Evolutionary conservation across 108 stramenopile genomes (phyloP).

Genomic region (Stephanodiscus triporus): DNA sequence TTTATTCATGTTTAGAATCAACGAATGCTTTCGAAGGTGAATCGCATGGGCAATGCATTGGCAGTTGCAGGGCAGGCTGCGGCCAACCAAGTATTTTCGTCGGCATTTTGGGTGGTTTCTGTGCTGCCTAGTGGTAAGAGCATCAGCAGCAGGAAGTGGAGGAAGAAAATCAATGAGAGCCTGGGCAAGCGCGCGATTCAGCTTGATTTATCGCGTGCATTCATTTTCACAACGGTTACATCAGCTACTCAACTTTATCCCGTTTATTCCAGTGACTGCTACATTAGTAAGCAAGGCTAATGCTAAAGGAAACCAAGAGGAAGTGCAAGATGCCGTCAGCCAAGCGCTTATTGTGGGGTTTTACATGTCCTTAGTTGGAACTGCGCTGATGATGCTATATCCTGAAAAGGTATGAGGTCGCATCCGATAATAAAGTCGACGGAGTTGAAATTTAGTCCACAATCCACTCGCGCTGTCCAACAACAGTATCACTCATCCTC

Average conservation of each 20-base stretch:
- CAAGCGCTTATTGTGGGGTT: constrained; percentile 80
- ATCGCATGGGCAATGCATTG: constrained; percentile 89
- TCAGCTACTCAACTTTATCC: neutral
- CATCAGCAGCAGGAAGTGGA: no score
- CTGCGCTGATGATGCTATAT: constrained; percentile 60
- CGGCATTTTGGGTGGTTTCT: constrained; percentile 82
- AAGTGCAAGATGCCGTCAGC: constrained; percentile 78
- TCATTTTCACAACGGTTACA: neutral
- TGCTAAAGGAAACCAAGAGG: constrained; percentile 73
- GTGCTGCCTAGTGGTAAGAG: constrained; percentile 71
- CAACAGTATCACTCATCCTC: no score
- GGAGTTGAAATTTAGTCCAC: no score
- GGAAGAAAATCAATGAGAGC: no score
- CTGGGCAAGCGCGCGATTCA: constrained; percentile 14
- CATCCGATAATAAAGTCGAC: no score
- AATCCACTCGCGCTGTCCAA: no score
- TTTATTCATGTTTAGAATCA: no score
- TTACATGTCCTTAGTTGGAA: constrained; percentile 72
- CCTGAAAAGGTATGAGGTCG: constrained; percentile 52
- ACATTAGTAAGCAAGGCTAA: constrained; percentile 85
- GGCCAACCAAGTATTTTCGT: constrained; percentile 87
- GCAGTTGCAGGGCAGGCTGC: constrained; percentile 91
- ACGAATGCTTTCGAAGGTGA: constrained; percentile 14
- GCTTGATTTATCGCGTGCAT: constrained; percentile 4
- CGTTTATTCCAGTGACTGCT: constrained; percentile 63